Conservation (phyloP, 805 yeast genomes). For the Saccharomycodes ludwigii region DNA sequence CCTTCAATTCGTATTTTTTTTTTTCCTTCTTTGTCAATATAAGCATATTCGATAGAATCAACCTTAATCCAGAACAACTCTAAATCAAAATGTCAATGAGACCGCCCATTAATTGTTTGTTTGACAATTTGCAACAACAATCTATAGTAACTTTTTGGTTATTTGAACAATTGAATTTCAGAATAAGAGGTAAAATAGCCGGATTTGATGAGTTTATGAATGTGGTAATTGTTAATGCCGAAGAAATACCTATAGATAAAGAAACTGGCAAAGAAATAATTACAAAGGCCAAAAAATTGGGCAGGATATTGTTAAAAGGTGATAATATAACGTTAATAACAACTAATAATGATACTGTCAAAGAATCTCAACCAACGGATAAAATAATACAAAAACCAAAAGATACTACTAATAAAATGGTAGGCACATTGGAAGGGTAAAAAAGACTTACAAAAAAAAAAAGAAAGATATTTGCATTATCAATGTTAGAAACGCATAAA, state of each 20-base stretch:
- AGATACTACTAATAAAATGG: no score
- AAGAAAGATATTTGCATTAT: no score
- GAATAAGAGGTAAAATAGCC: slow-evolving; percentile 71
- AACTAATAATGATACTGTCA: no score
- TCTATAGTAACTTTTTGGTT: slow-evolving; percentile 77
- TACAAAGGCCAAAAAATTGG: slow-evolving; percentile 34
- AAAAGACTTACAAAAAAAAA: no score
- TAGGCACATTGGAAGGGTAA: no score
- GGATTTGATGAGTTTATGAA: slow-evolving; percentile 99
- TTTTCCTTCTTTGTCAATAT: neutral
- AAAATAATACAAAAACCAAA: no score
- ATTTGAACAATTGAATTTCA: slow-evolving; percentile 65
- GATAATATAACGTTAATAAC: slow-evolving; percentile 79
- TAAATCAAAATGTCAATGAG: slow-evolving; percentile 28
- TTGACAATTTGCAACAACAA: slow-evolving; percentile 76
- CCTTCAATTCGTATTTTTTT: no score
- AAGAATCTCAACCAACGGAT: no score
- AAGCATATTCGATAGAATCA: neutral
- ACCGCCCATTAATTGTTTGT: slow-evolving; percentile 88
- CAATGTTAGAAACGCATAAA: no score
- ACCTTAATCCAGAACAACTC: neutral
- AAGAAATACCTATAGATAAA: slow-evolving; percentile 47
- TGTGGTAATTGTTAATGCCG: slow-evolving; percentile 46
- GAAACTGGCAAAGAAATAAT: slow-evolving; percentile 20
- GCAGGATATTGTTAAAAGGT: slow-evolving; percentile 77